A percentile compares a stretch with the other conserved stretches of the same genome.
Evolutionary conservation across 495 filamentous ascomycete genomes (phyloP).

Genomic region (Neurospora sp.): DNA sequence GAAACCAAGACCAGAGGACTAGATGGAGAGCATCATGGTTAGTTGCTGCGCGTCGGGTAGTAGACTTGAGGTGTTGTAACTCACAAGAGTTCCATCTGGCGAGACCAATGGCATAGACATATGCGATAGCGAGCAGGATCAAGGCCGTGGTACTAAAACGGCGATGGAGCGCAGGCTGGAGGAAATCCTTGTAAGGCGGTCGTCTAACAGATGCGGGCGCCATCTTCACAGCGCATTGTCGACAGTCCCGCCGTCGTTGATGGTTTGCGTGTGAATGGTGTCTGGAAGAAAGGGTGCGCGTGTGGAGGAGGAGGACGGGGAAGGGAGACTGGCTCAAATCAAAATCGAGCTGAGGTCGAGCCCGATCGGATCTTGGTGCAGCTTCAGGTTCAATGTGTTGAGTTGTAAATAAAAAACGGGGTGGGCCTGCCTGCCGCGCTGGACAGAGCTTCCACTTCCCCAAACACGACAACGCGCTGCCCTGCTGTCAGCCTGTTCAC

Average conservation of each 20-base stretch:
- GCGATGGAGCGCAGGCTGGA: slow-evolving; percentile 81
- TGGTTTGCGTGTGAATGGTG: not conserved
- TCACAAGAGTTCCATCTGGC: slow-evolving; percentile 60
- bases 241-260: not conserved
- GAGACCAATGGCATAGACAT: slow-evolving; percentile 60
- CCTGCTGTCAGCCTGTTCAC: not conserved
- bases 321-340: not conserved
- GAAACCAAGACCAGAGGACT: slow-evolving; percentile 85
- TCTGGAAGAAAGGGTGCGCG: not conserved
- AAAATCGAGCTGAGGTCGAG: not conserved
- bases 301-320: not conserved
- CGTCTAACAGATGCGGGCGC: slow-evolving; percentile 31
- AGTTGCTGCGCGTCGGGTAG: slow-evolving; percentile 3
- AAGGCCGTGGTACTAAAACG: slow-evolving; percentile 69
- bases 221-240: slow-evolving; percentile 33
- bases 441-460: not conserved
- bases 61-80: slow-evolving; percentile 12
- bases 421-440: not conserved
- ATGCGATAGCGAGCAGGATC: slow-evolving; percentile 58
- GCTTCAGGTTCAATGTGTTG: not conserved
- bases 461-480: not conserved
- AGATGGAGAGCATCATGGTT: not conserved
- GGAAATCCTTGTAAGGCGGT: slow-evolving; percentile 68
- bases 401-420: not conserved
- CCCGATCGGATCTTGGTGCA: not conserved